These are phyloP conservation scores for Cicer judaicum DNA, from an alignment of 306 rosid species.

Conservation along the genomic window DNA sequence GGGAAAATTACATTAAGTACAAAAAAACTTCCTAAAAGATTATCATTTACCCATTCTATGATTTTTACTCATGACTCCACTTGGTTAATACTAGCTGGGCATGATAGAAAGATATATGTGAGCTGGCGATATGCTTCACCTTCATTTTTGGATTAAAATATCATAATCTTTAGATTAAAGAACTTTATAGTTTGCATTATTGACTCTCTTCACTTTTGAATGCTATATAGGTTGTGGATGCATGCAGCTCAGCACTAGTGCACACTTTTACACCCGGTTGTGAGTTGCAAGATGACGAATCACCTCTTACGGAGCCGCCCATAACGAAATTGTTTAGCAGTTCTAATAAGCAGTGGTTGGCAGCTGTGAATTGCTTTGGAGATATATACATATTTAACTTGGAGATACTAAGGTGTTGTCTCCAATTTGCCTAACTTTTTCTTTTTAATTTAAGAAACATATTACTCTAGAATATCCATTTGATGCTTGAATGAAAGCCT, in stretches of 20 bases:
- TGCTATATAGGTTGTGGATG: conserved; percentile 70
- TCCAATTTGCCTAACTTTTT: conserved; percentile 1
- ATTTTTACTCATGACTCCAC: conserved; percentile 87
- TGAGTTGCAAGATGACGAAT: conserved; percentile 57
- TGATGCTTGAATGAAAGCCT: not conserved
- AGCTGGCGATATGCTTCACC: conserved; percentile 43
- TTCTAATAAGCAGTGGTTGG: conserved; percentile 93
- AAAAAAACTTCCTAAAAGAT: conserved; percentile 61
- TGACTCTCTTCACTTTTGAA: conserved; percentile 33
- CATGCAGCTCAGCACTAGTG: conserved; percentile 55
- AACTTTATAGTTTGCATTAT: conserved; percentile 13
- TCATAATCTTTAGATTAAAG: conserved; percentile 10
- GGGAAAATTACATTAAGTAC: conserved; percentile 55
- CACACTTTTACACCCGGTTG: conserved; percentile 76
- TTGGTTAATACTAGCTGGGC: conserved; percentile 83
- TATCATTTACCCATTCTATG: conserved; percentile 88
- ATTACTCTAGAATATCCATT: conserved; percentile 10
- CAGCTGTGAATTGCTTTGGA: conserved; percentile 92
- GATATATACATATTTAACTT: conserved; percentile 84
- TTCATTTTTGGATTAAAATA: conserved; percentile 15
- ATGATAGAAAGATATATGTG: conserved; percentile 85
- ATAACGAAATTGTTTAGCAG: conserved; percentile 84
- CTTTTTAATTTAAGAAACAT: not conserved
- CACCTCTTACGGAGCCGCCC: conserved; percentile 80
- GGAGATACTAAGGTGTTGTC: conserved; percentile 68